These are phyloP conservation scores for Talaromyces sp. DNA, from an alignment of 2,329 filamentous ascomycete species.

Conservation along the genomic window DNA sequence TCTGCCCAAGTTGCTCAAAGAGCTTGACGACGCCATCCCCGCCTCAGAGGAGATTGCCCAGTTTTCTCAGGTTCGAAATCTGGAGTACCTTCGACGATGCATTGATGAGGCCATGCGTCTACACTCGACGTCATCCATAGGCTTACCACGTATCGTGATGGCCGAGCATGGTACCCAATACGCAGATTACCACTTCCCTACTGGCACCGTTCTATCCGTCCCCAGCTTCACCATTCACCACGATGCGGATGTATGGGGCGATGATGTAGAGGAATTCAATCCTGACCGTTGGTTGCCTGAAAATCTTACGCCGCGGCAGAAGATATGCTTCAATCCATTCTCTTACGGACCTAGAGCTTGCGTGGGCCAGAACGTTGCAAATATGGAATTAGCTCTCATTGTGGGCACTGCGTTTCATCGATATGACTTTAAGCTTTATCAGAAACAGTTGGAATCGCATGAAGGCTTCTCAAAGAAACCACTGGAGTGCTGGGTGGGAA, in stretches of 20 bases:
- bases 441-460: constrained; percentile 21
- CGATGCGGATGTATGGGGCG: constrained; percentile 41
- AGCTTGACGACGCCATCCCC: constrained; percentile 27
- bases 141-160: constrained; percentile 25
- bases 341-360: constrained; percentile 44
- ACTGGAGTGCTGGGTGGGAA: constrained; percentile 23
- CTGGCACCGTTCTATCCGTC: constrained; percentile 38
- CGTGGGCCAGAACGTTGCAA: constrained; percentile 43
- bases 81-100: constrained; percentile 29
- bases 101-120: constrained; percentile 32
- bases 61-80: constrained; percentile 26
- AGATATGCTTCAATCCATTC: constrained; percentile 39
- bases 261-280: constrained; percentile 39
- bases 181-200: constrained; percentile 22
- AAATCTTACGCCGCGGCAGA: constrained; percentile 30
- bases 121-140: constrained; percentile 29
- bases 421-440: constrained; percentile 22
- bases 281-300: constrained; percentile 35
- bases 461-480: constrained; percentile 27
- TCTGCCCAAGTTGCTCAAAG: constrained; percentile 20
- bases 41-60: constrained; percentile 13
- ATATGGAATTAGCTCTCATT: constrained; percentile 42
- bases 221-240: constrained; percentile 43
- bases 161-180: constrained; percentile 22
- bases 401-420: constrained; percentile 29